A percentile compares a stretch with the other conserved stretches of the same genome.
phyloP scores from a whole-genome alignment of 2,329 filamentous ascomycete species.

The Capronia americana region DNA sequence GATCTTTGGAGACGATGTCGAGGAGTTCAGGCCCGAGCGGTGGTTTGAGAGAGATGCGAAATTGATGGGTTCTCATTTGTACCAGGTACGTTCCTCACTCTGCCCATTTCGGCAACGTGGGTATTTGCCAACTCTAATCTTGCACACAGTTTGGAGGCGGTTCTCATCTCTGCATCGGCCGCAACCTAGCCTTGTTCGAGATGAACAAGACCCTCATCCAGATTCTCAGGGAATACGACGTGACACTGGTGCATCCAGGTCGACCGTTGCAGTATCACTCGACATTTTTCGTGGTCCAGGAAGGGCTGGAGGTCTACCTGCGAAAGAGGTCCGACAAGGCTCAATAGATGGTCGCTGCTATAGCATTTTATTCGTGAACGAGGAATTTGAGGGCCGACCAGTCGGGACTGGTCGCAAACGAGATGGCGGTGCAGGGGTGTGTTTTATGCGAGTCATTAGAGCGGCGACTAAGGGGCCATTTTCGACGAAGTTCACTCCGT shows the following conservation, averaged over 20 bases:
- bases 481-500: background rate
- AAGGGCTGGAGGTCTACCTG: slow-evolving; percentile 59
- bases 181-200: slow-evolving; percentile 62
- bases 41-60: slow-evolving; percentile 51
- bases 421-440: background rate
- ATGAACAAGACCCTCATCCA: slow-evolving; percentile 66
- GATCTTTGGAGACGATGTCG: slow-evolving; percentile 50
- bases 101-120: background rate
- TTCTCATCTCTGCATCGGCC: slow-evolving; percentile 63
- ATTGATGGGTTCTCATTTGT: slow-evolving; percentile 62
- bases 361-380: background rate
- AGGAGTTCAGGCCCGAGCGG: slow-evolving; percentile 53
- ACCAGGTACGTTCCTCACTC: slow-evolving; percentile 52
- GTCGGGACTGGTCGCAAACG: background rate
- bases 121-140: background rate
- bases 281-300: slow-evolving; percentile 67
- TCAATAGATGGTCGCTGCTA: background rate
- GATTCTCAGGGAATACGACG: slow-evolving; percentile 60
- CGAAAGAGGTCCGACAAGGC: slow-evolving; percentile 37
- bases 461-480: background rate
- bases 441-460: background rate
- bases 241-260: slow-evolving; percentile 59
- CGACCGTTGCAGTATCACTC: slow-evolving; percentile 60
- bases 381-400: too few species aligned
- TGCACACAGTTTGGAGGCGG: slow-evolving; percentile 57